A percentile compares a stretch with the other conserved stretches of the same genome.
phyloP scores from a whole-genome alignment of 129 eudicot genomes.

The Centaurea solstitialis region DNA sequence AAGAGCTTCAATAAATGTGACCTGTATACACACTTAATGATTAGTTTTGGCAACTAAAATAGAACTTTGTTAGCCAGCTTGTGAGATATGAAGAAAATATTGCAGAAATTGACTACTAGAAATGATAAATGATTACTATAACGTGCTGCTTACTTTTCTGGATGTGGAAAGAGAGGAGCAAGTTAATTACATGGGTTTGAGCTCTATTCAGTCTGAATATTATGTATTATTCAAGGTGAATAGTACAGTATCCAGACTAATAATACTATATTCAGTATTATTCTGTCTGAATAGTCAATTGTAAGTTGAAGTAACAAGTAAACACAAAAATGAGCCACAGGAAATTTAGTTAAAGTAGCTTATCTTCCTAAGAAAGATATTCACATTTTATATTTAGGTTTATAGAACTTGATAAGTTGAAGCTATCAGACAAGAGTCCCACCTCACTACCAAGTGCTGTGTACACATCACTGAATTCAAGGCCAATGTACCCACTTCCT shows the following conservation, averaged over 20 bases:
- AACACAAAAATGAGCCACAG: not conserved
- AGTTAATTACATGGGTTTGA: not conserved
- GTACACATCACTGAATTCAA: conserved; percentile 95
- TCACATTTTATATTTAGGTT: not conserved
- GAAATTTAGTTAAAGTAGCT: not conserved
- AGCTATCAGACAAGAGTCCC: conserved; percentile 3
- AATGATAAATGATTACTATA: not conserved
- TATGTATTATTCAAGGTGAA: no score
- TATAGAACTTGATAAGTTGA: conserved; percentile 14
- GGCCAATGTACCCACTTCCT: conserved; percentile 84
- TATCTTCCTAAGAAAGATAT: not conserved
- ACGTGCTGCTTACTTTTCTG: not conserved
- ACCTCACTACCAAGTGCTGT: conserved; percentile 99
- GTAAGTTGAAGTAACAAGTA: no score
- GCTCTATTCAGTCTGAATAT: no score
- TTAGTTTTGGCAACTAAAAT: conserved; percentile 3
- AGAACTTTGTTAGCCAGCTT: not conserved
- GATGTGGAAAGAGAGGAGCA: not conserved
- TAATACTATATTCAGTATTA: no score
- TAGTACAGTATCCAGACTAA: no score
- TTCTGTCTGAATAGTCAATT: no score
- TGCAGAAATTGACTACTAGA: conserved; percentile 1
- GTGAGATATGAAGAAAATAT: not conserved
- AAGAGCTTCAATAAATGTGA: conserved; percentile 91
- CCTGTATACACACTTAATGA: conserved; percentile 45